Percentiles rank a stretch among this genome's conserved stretches.
phyloP scores from a whole-genome alignment of 495 filamentous ascomycete genomes.

The Aspergillus homomorphus region DNA sequence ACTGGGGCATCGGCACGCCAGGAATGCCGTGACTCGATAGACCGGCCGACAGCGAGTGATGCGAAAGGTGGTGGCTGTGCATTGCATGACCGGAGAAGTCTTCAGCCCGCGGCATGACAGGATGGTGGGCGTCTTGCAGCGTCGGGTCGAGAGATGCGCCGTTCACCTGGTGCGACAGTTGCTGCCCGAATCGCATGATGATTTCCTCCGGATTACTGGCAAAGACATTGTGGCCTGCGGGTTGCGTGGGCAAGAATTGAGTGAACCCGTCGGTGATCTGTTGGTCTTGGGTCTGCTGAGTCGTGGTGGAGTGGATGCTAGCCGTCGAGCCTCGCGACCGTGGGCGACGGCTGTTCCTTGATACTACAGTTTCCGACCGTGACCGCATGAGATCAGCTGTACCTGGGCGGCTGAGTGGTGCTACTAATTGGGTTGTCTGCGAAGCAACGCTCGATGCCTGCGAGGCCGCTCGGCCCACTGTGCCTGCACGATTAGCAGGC shows the following conservation, averaged over 20 bases:
- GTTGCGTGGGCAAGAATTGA: conserved; percentile 53
- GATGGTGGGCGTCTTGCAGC: conserved; percentile 49
- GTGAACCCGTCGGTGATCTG: conserved; percentile 49
- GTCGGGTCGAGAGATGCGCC: conserved; percentile 49
- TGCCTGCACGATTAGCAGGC: conserved; percentile 16
- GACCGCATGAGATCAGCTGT: conserved; percentile 49
- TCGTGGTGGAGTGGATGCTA: conserved; percentile 69
- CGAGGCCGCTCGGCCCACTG: conserved; percentile 29
- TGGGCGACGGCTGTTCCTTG: conserved; percentile 61
- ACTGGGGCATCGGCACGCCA: conserved; percentile 49
- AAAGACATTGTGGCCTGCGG: conserved; percentile 49
- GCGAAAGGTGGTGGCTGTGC: conserved; percentile 42
- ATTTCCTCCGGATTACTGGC: conserved; percentile 61
- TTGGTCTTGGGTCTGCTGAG: conserved; percentile 64
- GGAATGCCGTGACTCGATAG: conserved; percentile 28
- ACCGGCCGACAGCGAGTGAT: conserved; percentile 39
- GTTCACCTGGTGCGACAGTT: conserved; percentile 53
- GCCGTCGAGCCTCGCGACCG: conserved; percentile 81
- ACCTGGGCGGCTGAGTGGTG: conserved; percentile 42
- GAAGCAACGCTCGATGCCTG: conserved; percentile 34
- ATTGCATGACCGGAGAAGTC: conserved; percentile 50
- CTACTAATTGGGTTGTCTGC: conserved; percentile 38
- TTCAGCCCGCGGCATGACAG: conserved; percentile 42
- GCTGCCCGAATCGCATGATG: conserved; percentile 54
- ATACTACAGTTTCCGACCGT: conserved; percentile 58